Evolutionary conservation across 371 early-diverging fungal species (phyloP), one percentile per base, ranked within the genome.

Genomic region (Sanchytrium tribonematis): DNA sequence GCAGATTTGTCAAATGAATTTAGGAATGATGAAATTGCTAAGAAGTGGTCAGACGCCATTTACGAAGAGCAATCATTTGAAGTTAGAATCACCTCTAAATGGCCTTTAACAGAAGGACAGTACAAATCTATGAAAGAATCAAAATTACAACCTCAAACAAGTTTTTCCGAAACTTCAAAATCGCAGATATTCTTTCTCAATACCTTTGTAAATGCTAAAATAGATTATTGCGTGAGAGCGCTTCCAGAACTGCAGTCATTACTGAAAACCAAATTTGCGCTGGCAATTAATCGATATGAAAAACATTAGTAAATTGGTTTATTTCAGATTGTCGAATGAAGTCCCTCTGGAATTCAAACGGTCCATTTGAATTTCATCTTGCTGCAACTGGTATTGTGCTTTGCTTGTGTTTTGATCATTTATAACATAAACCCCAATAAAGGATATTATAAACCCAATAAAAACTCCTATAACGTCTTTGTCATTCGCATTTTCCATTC

Each of bases 371-470:
- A n/a, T n/a, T n/a, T n/a, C n/a, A n/a, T n/a, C n/a, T n/a, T n/a
- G n/a, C n/a, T n/a, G n/a, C n/a, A n/a, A n/a, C n/a, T n/a, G n/a
- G n/a, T n/a, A n/a, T n/a, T n/a, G n/a, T n/a, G n/a, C n/a, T n/a
- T n/a, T n/a, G n/a, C n/a, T n/a, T n/a, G n/a, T n/a, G n/a, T n/a
- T n/a, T 48, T 48, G 48, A 48, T 48, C 48, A 48, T 87, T 87
- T 72, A 92, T 77, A 73, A 89, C 74, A 76, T 87, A 87, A 1
- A 89, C 92, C 28, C 93, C 92, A 30, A 88, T 83, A 74, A 91
- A 93, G 69, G 91, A 89, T 68, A 88, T 88, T 28, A 88, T 73
- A 72, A 93, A 93, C 0, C 93, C 93, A 74, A 82, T 83, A 68
- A 93, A 83, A 65, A 93, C 77, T 28, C 88, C 87, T 0, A 86